A percentile compares a stretch with the other conserved stretches of the same genome.
Conservation (phyloP, 2,329 filamentous ascomycete species). For the Clarireedia hainanense region DNA sequence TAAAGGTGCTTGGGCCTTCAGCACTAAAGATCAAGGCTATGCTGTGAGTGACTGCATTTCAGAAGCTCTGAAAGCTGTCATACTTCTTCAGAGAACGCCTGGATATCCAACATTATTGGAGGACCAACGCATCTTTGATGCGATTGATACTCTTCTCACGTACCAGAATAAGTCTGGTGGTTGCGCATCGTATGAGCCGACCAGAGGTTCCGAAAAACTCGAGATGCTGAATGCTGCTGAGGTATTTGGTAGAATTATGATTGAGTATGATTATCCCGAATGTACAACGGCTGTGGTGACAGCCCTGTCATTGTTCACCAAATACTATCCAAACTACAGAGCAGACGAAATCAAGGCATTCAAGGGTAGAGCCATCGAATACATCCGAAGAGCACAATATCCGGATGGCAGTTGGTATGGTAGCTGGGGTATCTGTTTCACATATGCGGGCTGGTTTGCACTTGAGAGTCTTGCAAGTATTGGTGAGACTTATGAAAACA, state of each 20-base stretch:
- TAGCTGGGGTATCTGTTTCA: constrained; percentile 96
- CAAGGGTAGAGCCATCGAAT: constrained; percentile 65
- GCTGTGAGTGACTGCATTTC: constrained; percentile 92
- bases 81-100: constrained; percentile 73
- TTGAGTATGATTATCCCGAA: constrained; percentile 96
- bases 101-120: constrained; percentile 68
- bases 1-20: constrained; percentile 95
- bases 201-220: constrained; percentile 66
- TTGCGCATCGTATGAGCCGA: constrained; percentile 83
- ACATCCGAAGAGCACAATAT: constrained; percentile 73
- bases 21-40: constrained; percentile 86
- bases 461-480: constrained; percentile 76
- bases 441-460: constrained; percentile 94
- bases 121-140: constrained; percentile 73
- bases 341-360: constrained; percentile 65
- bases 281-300: constrained; percentile 95
- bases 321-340: constrained; percentile 76
- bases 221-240: constrained; percentile 92
- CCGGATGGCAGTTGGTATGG: constrained; percentile 94
- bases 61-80: constrained; percentile 79
- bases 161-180: constrained; percentile 86
- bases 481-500: constrained; percentile 74
- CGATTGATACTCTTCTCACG: constrained; percentile 80
- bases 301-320: constrained; percentile 72
- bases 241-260: constrained; percentile 95